Evolutionary conservation across 768 basidiomycete genomes (phyloP).

Genomic region (Chlorophyllum brunneum): DNA sequence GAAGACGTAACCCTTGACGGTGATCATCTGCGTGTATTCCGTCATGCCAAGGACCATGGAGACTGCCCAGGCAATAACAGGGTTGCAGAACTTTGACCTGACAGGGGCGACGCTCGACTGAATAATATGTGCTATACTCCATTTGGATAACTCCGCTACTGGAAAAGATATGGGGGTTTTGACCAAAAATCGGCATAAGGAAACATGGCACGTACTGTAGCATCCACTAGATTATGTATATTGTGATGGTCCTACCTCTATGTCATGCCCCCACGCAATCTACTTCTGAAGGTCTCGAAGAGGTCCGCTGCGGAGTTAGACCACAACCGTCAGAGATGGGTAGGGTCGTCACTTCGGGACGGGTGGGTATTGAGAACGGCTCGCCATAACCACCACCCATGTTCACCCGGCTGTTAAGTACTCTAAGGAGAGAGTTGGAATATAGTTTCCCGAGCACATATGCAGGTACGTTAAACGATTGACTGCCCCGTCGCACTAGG

Average conservation of each 20-base stretch:
- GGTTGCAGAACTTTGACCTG: too few species aligned
- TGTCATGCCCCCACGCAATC: not conserved
- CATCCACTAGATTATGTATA: too few species aligned
- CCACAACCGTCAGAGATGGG: not conserved
- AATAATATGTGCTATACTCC: too few species aligned
- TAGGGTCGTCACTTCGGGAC: not conserved
- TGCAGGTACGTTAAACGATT: not conserved
- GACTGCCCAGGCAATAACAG: too few species aligned
- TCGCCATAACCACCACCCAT: not conserved
- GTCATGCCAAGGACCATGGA: too few species aligned
- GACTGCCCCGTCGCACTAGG: not conserved
- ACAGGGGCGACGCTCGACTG: too few species aligned
- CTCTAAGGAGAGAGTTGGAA: slow-evolving; percentile 4
- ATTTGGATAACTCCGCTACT: too few species aligned
- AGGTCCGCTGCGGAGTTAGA: not conserved
- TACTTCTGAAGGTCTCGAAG: not conserved
- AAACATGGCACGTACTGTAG: too few species aligned
- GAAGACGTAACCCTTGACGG: too few species aligned
- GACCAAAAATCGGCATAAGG: too few species aligned
- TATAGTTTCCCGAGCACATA: slow-evolving; percentile 2
- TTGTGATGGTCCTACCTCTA: not conserved
- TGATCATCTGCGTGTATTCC: too few species aligned
- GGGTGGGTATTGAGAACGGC: not conserved
- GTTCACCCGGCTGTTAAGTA: not conserved
- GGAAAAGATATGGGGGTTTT: too few species aligned